Base-by-base conservation (phyloP, 2,329 filamentous ascomycete species). In the Cercospora zeae-maydis region DNA sequence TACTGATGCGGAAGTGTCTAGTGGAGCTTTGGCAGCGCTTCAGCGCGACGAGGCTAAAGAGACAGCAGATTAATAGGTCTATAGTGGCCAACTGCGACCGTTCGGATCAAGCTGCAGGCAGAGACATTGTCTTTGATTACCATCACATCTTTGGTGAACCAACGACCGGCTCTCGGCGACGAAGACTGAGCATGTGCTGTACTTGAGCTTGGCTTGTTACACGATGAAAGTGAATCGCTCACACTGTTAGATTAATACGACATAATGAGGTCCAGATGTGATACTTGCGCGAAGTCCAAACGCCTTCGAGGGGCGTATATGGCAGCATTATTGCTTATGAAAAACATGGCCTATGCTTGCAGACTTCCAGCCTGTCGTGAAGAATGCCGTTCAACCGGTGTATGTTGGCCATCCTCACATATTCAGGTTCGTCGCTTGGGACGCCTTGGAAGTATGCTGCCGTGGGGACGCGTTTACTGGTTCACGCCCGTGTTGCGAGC, bases 1-100 rank as follows among this genome's bases (percentile, higher is more conserved):
- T 2, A 74, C 72, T 0, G 65, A 73, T 19, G 70, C 63, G 9
- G 72, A 66, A 33, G 53, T 63, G 30, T 72, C 70, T 1, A 74
- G 70, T 59, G 73, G 72, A 55, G 73, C 73, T 31, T 34, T 69
- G 6, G 59, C 51, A n/a, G 59, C 59, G 14, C 59, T 61, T 0
- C 51, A 56, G 27, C 31, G 14, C 14, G 59, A 61, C 21, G n/a
- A 45, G 30, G 39, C 27, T n/a, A n/a, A n/a, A 19, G 24, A 16
- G 37, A 16, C 10, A 51, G 27, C 30, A 49, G 30, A 13, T 4
- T 21, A 13, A 34, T 27, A 13, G 27, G 42, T 19, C 21, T 11
- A 14, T 34, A 9, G 11, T 34, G 11, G 31, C 13, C 42, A 2
- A n/a, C 21, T 7, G 7, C 3, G 3, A 9, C 24, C 9, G 42